Conservation (phyloP, 2,329 filamentous ascomycete species). For the Exophiala sp. region DNA sequence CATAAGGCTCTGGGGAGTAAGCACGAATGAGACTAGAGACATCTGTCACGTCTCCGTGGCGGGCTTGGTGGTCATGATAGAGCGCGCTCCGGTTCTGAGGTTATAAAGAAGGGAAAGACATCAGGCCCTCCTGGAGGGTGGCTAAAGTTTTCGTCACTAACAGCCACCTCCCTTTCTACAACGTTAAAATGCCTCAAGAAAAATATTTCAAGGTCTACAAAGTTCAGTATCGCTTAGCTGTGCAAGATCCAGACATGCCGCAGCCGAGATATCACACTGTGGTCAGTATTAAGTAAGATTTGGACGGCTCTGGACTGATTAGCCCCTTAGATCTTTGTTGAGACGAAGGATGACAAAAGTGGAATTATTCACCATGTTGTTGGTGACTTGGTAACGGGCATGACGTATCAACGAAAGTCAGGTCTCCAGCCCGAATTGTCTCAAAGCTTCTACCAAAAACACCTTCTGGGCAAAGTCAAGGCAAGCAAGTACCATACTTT, state of each 20-base stretch:
- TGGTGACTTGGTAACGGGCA: slow-evolving; percentile 2
- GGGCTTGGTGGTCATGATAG: too few relatives aligned
- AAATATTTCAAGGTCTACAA: slow-evolving; percentile 2
- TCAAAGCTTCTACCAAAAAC: slow-evolving; percentile 6
- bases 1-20: too few relatives aligned
- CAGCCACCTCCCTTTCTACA: too few relatives aligned
- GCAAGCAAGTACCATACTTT: neutral
- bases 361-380: slow-evolving; percentile 4
- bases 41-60: too few relatives aligned
- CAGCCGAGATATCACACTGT: slow-evolving; percentile 8
- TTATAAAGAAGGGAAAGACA: too few relatives aligned
- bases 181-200: too few relatives aligned
- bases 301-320: neutral
- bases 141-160: too few relatives aligned
- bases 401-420: slow-evolving; percentile 3
- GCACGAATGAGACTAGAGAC: too few relatives aligned
- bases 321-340: slow-evolving; percentile 5
- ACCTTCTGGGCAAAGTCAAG: slow-evolving; percentile 6
- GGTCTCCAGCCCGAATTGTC: neutral
- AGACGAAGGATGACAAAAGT: neutral
- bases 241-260: neutral
- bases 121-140: too few relatives aligned
- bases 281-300: neutral
- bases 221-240: neutral
- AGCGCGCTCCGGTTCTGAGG: too few relatives aligned